These are phyloP conservation scores for Botrytis squamosa DNA, from an alignment of 2,329 filamentous ascomycete species.

Conservation along the genomic window DNA sequence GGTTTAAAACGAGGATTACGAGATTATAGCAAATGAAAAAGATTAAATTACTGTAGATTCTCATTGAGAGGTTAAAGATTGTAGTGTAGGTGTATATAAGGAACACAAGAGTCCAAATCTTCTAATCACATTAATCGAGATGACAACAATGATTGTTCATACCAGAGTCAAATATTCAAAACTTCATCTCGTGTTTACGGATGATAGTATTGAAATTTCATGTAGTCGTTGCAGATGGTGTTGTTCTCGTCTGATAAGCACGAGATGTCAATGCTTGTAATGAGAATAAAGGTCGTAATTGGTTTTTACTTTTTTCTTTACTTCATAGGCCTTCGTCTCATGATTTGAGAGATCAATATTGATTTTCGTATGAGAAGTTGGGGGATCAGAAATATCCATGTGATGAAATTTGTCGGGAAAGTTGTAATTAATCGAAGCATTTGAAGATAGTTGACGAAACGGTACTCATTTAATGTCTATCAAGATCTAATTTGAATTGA, in stretches of 20 bases:
- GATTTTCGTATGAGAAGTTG: neutral
- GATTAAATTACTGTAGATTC: neutral
- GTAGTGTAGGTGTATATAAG: neutral
- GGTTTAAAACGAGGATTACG: neutral
- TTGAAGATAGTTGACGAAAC: neutral
- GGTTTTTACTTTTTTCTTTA: neutral
- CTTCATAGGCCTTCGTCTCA: neutral
- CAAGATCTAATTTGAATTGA: neutral
- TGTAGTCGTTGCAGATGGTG: neutral
- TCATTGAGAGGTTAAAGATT: neutral
- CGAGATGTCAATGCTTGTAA: neutral
- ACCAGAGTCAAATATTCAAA: neutral
- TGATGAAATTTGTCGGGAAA: neutral
- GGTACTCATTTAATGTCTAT: neutral
- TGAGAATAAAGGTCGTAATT: neutral
- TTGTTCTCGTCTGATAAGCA: neutral
- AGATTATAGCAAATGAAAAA: neutral
- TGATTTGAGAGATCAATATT: accelerated
- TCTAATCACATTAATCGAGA: neutral
- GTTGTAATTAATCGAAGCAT: neutral
- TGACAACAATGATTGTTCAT: neutral
- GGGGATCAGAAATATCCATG: neutral
- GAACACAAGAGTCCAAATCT: neutral
- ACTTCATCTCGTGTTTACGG: neutral
- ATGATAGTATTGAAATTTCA: neutral